Base-by-base conservation (phyloP, 2,329 filamentous ascomycete species). In the Simplicillium sp. region DNA sequence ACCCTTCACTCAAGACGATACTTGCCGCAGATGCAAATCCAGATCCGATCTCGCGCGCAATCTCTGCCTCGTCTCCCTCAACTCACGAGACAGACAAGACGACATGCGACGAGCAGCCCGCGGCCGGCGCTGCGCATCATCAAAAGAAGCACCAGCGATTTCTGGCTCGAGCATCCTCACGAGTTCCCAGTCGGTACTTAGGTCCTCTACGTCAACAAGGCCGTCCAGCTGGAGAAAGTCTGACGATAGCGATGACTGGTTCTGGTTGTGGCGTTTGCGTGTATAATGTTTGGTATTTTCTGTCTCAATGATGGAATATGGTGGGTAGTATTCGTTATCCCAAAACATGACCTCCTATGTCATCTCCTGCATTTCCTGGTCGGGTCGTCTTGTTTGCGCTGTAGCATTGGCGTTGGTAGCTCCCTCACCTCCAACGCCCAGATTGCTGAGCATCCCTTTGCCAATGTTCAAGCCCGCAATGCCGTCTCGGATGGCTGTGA, bases 381-480 rank as follows among this genome's bases (percentile, higher is more conserved):
- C 62, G 46, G 52, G 55, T 46, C 51, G 57, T 49, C 38, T 43
- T 20, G 29, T 34, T 43, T 35, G 34, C 41, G 7, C 47, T 42
- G 45, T 47, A 33, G 44, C 35, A 25, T 5, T 25, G 9, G 5
- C 9, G 20, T 25, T 20, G 51, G 45, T 34, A 44, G 46, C 20
- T 44, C 49, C 29, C 47, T 20, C 47, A 55, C 45, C 50, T 53
- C 48, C 46, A 12, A 53, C 43, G 18, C 58, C 54, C 39, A 62
- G 47, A 36, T 54, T 57, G 38, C 59, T 53, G 33, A 71, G 57
- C 37, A 70, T 51, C 14, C 63, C 65, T 40, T 66, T 71, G n/a
- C 70, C 67, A 14, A 79, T 53, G 34, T 65, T 66, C 9, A 76
- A 50, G 13, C 64, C 64, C 2, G 64, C 62, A 13, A 75, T 64